A percentile compares a stretch with the other conserved stretches of the same genome.
phyloP scores from a whole-genome alignment of 2,329 filamentous ascomycete species.

The Venturia nashicola region DNA sequence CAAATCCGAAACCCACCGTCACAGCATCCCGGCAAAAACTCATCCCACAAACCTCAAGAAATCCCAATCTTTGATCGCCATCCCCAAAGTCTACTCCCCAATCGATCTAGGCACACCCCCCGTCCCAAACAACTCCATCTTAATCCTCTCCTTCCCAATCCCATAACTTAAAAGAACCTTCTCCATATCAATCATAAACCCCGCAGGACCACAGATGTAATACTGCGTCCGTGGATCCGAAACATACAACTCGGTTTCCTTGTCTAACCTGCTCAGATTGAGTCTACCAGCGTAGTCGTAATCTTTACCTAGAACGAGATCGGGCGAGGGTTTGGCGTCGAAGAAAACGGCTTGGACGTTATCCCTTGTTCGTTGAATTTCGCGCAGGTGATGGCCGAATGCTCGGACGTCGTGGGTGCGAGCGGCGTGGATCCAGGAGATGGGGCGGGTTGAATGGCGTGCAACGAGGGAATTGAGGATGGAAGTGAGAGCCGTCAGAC shows the following conservation, averaged over 20 bases:
- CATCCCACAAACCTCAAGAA: background rate
- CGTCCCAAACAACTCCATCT: conserved; percentile 51
- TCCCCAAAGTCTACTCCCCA: background rate
- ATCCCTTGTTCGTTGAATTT: conserved; percentile 29
- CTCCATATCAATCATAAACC: conserved; percentile 55
- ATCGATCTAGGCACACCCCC: conserved; percentile 8
- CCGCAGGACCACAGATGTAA: conserved; percentile 57
- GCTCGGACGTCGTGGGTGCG: conserved; percentile 39
- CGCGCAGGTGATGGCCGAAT: conserved; percentile 40
- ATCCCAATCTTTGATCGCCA: background rate
- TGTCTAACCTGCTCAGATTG: conserved; percentile 43
- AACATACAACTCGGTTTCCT: conserved; percentile 42
- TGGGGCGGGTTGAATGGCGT: conserved; percentile 28
- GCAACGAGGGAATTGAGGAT: conserved; percentile 47
- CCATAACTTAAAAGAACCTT: conserved; percentile 41
- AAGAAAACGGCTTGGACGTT: conserved; percentile 47
- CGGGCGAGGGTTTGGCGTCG: conserved; percentile 36
- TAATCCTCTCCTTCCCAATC: conserved; percentile 45
- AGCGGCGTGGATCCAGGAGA: conserved; percentile 53
- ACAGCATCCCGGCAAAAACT: no score
- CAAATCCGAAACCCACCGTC: background rate
- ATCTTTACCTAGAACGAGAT: conserved; percentile 37
- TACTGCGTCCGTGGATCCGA: conserved; percentile 47
- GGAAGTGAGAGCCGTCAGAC: conserved; percentile 52
- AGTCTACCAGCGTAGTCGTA: conserved; percentile 49